Evolutionary conservation across 2,329 filamentous ascomycete species (phyloP).

Genomic region (Cucurbitaria berberidis): DNA sequence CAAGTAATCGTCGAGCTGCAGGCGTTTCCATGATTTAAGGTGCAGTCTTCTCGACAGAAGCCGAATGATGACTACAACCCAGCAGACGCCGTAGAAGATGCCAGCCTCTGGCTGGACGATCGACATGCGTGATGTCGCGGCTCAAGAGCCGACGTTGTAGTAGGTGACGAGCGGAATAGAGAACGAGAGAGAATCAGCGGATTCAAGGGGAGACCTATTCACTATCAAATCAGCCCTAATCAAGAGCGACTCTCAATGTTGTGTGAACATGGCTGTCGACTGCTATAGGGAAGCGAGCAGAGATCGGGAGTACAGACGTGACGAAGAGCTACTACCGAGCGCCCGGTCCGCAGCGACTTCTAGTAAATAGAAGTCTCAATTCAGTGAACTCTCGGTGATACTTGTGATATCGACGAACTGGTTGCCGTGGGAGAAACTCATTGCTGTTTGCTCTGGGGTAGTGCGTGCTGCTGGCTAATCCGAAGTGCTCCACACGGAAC

Average conservation of each 20-base stretch:
- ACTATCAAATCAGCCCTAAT: slow-evolving; percentile 2
- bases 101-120: slow-evolving; percentile 42
- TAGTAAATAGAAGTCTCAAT: neutral
- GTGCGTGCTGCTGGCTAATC: slow-evolving; percentile 10
- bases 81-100: slow-evolving; percentile 44
- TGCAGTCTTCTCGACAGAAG: slow-evolving; percentile 39
- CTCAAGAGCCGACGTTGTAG: slow-evolving; percentile 9
- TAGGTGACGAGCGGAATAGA: neutral
- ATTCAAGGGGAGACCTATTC: slow-evolving; percentile 2
- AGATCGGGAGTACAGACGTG: slow-evolving; percentile 4
- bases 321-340: slow-evolving; percentile 1
- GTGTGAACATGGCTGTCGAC: slow-evolving; percentile 10
- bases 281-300: neutral
- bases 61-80: slow-evolving; percentile 40
- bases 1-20: slow-evolving; percentile 46
- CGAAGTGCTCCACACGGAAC: no score
- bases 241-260: neutral
- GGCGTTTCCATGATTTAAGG: slow-evolving; percentile 38
- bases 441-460: slow-evolving; percentile 9
- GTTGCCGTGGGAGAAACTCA: slow-evolving; percentile 1
- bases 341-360: slow-evolving; percentile 3
- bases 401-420: slow-evolving; percentile 4
- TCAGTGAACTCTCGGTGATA: slow-evolving; percentile 9
- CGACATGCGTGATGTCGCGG: slow-evolving; percentile 26
- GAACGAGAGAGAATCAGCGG: slow-evolving; percentile 2